Base-by-base conservation (phyloP, 1,139 yeast genomes). In the Tardiomyces depauwii region DNA sequence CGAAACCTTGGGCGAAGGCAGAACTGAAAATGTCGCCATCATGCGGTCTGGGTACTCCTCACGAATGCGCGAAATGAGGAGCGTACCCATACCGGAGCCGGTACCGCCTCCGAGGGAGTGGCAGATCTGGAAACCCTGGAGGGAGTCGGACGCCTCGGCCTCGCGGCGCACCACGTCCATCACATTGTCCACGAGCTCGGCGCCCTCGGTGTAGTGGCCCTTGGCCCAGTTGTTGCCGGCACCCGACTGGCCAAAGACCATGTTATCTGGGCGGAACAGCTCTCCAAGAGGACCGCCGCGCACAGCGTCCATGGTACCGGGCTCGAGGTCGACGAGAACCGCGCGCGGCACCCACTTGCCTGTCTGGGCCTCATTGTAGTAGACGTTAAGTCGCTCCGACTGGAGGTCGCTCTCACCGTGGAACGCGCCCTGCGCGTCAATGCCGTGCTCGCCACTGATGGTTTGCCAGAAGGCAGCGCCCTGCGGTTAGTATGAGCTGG, bases 161-260 rank as follows among this genome's bases (percentile, higher is more conserved):
- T 87, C 96, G 66, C 95, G 82, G 71, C 96, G 80, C 47, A 87
- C 79, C 41, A 82, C 88, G 56, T 87, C 96, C 73, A 87, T 69
- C 32, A 87, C 95, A 28, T 87, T 77, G 63, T 87, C 96, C 45
- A 85, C 91, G 55, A 87, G 74, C 71, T 87, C 96, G 4, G 95
- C 95, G 58, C 96, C 96, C 66, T 87, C 96, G 42, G 96, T 87
- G 72, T 87, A 87, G 68, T 85, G 94, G 63, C 96, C 96, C 67
- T 86, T 87, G 51, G 96, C 96, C 96, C 96, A 87, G 58, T 84
- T 93, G 61, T 87, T 87, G 58, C 95, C 96, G 6, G 96, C 96
- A 39, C 94, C 83, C 32, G 91, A 79, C 67, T 86, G 94, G 45
- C 95, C 95, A 60, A 79, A 84, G 55, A 87, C 83, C 57, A 78